Base-by-base conservation (phyloP, 31 red algal genomes). In the Endocladia muricata region DNA sequence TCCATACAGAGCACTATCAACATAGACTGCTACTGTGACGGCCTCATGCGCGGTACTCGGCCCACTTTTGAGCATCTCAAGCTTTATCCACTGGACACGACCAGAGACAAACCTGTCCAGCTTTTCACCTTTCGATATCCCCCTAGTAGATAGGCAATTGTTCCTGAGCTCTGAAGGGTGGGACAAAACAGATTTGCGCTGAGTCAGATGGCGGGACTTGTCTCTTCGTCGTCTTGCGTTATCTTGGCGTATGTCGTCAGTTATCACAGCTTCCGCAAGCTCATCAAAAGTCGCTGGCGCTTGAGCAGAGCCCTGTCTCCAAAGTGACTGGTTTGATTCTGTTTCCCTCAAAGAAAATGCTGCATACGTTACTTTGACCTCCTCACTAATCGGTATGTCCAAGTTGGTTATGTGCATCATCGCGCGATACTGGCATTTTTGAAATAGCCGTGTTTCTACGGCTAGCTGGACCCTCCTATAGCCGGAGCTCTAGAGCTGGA, bases 91-190 rank as follows among this genome's bases (percentile, higher is more conserved):
- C 11, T 17, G 36, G 8, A 69, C 55, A 3, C 68, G 28, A 2
- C 60, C 82, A 19, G 13, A 61, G 57, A 41, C 37, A 58, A 85
- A 85, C 70, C 43, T 76, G 22, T 85, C 82, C 7, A 28, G 30
- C 60, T 57, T 85, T 25, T 76, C 82, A 15, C 49, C 70, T 23
- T 42, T 62, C n/a, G 54, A 52, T 3, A 76, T 68, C 25, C 43
- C 61, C 26, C 71, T 70, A 64, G 74, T 64, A 2, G 37, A 33
- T 4, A 83, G 52, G 1, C 62, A 25, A 43, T 67, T 74, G 37
- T 83, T 83, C 9, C 68, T 25, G 65, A 83, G 49, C 30, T 74
- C 79, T 22, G 38, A 44, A 52, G 74, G 37, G 35, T 83, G 74
- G 2, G 43, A 34, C 5, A 68, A 21, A 2, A 74, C 79, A 48